These are phyloP conservation scores for Periconia sp. DNA, from an alignment of 2,329 filamentous ascomycete genomes.

Conservation along the genomic window DNA sequence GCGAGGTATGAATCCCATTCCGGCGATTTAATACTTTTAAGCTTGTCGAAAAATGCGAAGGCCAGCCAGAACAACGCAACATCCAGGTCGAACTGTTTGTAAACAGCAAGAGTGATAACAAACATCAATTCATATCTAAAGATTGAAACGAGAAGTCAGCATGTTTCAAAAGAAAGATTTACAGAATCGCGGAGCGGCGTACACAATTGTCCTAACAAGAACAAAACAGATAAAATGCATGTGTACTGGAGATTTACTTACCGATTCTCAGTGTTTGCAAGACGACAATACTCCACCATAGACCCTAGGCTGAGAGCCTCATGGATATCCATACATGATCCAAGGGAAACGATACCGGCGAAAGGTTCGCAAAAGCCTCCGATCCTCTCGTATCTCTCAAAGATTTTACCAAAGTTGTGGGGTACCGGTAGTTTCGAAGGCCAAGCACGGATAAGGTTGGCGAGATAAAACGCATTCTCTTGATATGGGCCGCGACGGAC, in stretches of 20 bases:
- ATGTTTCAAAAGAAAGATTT: background rate
- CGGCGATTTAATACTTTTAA: background rate
- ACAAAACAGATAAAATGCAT: too few species aligned
- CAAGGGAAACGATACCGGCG: background rate
- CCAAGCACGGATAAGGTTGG: background rate
- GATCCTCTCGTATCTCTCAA: background rate
- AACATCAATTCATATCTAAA: background rate
- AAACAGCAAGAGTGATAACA: background rate
- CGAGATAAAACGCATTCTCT: background rate
- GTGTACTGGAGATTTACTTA: background rate
- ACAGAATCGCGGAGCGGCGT: too few species aligned
- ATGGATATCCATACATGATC: background rate
- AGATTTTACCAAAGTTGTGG: background rate
- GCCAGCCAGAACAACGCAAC: background rate
- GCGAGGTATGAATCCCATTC: background rate
- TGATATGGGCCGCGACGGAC: background rate
- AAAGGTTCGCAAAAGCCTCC: background rate
- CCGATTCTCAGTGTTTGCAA: background rate
- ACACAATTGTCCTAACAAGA: too few species aligned
- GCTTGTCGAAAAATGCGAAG: background rate
- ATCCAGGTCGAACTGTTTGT: background rate
- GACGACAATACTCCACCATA: background rate
- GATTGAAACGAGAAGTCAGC: background rate
- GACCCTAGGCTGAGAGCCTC: background rate
- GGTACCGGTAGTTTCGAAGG: background rate